Conservation (phyloP, 345 rosid species). For the Aquilaria sinensis region DNA sequence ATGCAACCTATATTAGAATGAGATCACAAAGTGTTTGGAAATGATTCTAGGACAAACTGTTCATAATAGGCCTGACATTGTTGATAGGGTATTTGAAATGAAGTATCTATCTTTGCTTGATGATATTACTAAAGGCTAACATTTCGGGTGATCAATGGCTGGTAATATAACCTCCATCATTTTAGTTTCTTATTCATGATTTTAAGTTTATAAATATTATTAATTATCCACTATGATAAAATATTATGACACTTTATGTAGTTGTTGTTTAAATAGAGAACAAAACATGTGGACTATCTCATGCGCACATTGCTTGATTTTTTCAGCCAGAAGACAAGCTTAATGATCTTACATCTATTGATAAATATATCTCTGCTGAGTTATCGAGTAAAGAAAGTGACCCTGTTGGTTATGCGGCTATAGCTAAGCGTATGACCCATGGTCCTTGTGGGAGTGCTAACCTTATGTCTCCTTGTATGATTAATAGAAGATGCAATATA, state of each 20-base stretch:
- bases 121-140: too few relatives aligned
- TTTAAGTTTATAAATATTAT: too few relatives aligned
- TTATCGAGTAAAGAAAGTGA: background rate
- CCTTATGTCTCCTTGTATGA: background rate
- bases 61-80: constrained; percentile 10
- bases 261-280: background rate
- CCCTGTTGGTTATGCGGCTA: background rate
- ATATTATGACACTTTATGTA: background rate
- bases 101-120: background rate
- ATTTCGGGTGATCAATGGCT: too few relatives aligned
- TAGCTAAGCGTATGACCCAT: background rate
- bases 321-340: background rate
- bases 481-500: background rate
- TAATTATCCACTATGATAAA: too few relatives aligned
- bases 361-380: background rate
- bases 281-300: background rate
- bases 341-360: background rate
- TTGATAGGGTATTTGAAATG: constrained; percentile 1
- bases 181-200: background rate
- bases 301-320: background rate
- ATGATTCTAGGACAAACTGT: background rate
- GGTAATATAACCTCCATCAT: background rate
- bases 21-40: background rate
- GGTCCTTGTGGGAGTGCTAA: background rate
- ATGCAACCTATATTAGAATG: background rate